Conservation (phyloP, 2,329 filamentous ascomycete species). For the Hypoxylon sp. region DNA sequence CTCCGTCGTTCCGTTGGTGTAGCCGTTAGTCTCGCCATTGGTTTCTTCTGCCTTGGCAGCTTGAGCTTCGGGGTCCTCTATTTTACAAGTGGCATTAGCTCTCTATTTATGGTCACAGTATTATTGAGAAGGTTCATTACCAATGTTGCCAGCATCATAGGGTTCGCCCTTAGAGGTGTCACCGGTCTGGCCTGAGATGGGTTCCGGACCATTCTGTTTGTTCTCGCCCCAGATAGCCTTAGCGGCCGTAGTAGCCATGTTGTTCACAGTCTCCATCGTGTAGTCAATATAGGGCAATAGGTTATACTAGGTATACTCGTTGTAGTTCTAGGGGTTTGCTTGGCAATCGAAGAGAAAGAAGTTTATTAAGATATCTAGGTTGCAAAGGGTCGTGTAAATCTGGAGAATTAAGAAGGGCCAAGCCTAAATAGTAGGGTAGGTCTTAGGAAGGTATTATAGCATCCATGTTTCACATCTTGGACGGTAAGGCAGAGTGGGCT, state of each 20-base stretch:
- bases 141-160: slow-evolving; percentile 83
- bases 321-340: slow-evolving; percentile 22
- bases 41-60: slow-evolving; percentile 31
- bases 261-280: slow-evolving; percentile 75
- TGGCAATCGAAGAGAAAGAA: slow-evolving; percentile 18
- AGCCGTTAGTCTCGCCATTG: slow-evolving; percentile 34
- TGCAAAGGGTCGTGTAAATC: slow-evolving; percentile 29
- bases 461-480: slow-evolving; percentile 23
- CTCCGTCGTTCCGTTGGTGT: slow-evolving; percentile 29
- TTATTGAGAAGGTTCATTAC: slow-evolving; percentile 56
- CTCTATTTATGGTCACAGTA: slow-evolving; percentile 1
- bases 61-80: slow-evolving; percentile 40
- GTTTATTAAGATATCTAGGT: slow-evolving; percentile 18
- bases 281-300: slow-evolving; percentile 5
- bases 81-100: slow-evolving; percentile 17
- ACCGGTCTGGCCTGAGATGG: slow-evolving; percentile 78
- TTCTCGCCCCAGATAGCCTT: slow-evolving; percentile 65
- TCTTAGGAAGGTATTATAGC: slow-evolving; percentile 31
- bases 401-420: slow-evolving; percentile 37
- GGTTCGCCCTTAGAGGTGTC: slow-evolving; percentile 78
- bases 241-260: slow-evolving; percentile 64
- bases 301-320: slow-evolving; percentile 5
- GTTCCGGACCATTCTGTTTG: slow-evolving; percentile 67
- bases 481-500: slow-evolving; percentile 14
- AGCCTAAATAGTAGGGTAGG: slow-evolving; percentile 15